A percentile compares a stretch with the other conserved stretches of the same genome.
Evolutionary conservation across 441 rosid species (phyloP).

Genomic region (Arabidopsis hybrid): DNA sequence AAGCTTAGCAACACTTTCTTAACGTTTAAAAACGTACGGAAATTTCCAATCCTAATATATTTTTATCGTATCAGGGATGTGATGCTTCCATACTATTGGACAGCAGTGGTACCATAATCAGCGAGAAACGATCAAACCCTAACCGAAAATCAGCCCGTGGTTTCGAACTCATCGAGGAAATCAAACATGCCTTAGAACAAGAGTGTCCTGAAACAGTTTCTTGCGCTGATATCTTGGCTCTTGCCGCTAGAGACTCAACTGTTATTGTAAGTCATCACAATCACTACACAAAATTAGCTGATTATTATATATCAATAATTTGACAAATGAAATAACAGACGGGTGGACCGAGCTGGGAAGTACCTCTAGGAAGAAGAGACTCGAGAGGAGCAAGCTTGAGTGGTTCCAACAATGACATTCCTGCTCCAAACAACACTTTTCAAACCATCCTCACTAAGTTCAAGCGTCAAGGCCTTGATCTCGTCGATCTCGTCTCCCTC

Average conservation of each 20-base stretch:
- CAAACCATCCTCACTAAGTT: conserved; percentile 75
- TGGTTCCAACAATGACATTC: conserved; percentile 85
- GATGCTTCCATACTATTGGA: conserved; percentile 82
- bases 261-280: conserved; percentile 57
- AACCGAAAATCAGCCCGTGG: conserved; percentile 81
- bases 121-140: conserved; percentile 77
- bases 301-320: background rate
- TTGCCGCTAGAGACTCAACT: conserved; percentile 89
- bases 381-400: conserved; percentile 74
- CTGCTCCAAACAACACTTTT: conserved; percentile 80
- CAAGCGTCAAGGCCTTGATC: conserved; percentile 68
- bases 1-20: background rate
- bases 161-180: conserved; percentile 77
- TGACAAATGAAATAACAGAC: conserved; percentile 46
- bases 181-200: conserved; percentile 72
- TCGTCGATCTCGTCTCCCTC: conserved; percentile 82
- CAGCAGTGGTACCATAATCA: conserved; percentile 56
- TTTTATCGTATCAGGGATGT: conserved; percentile 65
- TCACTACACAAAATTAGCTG: background rate
- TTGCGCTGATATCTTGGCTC: conserved; percentile 81
- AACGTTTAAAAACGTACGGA: background rate
- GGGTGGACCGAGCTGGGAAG: conserved; percentile 88
- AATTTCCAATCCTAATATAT: background rate
- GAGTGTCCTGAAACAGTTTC: conserved; percentile 83
- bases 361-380: conserved; percentile 88